Conservation (phyloP, 2,329 filamentous ascomycete genomes). For the Fusarium sp. region DNA sequence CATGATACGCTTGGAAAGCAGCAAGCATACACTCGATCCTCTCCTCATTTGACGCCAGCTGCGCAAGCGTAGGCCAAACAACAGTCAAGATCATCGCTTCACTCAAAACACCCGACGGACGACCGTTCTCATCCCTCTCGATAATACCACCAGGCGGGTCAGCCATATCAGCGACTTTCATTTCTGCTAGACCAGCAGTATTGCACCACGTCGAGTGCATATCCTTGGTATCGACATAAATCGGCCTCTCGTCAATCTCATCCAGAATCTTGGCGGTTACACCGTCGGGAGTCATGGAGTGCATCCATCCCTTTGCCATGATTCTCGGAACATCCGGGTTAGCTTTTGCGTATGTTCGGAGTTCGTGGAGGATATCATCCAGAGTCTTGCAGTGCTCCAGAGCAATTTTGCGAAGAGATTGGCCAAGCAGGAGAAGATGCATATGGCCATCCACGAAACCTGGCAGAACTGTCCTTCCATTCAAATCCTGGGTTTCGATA, state of each 20-base stretch:
- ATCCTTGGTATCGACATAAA: slow-evolving; percentile 68
- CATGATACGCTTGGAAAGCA: slow-evolving; percentile 62
- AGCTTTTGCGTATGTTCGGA: slow-evolving; percentile 58
- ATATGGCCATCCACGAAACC: slow-evolving; percentile 69
- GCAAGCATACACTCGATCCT: slow-evolving; percentile 60
- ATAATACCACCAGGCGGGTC: slow-evolving; percentile 65
- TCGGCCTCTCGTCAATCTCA: slow-evolving; percentile 64
- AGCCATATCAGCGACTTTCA: slow-evolving; percentile 57
- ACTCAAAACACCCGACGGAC: slow-evolving; percentile 61
- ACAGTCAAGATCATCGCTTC: slow-evolving; percentile 64
- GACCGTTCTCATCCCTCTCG: slow-evolving; percentile 60
- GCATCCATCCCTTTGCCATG: slow-evolving; percentile 67
- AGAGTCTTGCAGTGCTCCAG: slow-evolving; percentile 61
- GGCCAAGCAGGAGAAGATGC: slow-evolving; percentile 65
- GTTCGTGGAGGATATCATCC: slow-evolving; percentile 60
- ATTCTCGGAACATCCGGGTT: slow-evolving; percentile 62
- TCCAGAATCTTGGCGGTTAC: slow-evolving; percentile 60
- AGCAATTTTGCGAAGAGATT: slow-evolving; percentile 62
- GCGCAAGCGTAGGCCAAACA: slow-evolving; percentile 66
- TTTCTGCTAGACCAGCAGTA: slow-evolving; percentile 60
- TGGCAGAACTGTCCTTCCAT: slow-evolving; percentile 58
- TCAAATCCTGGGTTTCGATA: slow-evolving; percentile 43
- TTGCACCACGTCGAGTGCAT: slow-evolving; percentile 69
- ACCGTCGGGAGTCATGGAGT: slow-evolving; percentile 58
- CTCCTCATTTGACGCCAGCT: slow-evolving; percentile 60